Evolutionary conservation across 1,284 basidiomycete genomes (phyloP), one percentile per base, ranked within the genome.

Genomic region (Somion occarium): DNA sequence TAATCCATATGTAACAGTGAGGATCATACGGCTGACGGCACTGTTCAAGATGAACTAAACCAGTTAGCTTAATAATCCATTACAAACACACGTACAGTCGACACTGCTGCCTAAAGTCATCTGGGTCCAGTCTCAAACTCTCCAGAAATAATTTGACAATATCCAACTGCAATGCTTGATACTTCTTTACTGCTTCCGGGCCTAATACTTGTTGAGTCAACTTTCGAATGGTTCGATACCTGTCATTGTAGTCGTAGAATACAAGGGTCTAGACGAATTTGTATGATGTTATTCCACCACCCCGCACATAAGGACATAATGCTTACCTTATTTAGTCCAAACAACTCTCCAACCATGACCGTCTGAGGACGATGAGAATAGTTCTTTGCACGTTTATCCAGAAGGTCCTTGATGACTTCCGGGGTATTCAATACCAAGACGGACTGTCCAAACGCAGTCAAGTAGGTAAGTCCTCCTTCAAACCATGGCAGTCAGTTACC

Each of bases 351-450:
- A 3, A 47, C 39, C 22, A 57, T 52, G 34, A 60, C 58, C 26
- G 49, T 44, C 18, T 42, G 47, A 18, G 61, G 62, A 13, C 64
- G 54, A 41, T 63, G 55, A 13, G 57, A 60, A 52, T 65, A 64
- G 19, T 61, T 62, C 12, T 38, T 30, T 0, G 57, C 52, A 7
- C 62, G 60, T 9, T 52, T 46, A 7, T 64, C 62, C 13, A 65
- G 48, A 13, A 64, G 52, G 24, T 64, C 63, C 5, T 15, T 23
- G 18, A 18, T 20, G 20, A 52, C 42, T 38, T 48, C 19, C 25
- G 30, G 13, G 5, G 22, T 3, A 30, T 46, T 46, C 44, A 46
- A 18, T 4, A 46, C 4, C 44, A 46, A 15, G 3, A 46, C 18
- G 3, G 22, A 11, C 25, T 46, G 22, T 30, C 44, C 44, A 9